A percentile compares a stretch with the other conserved stretches of the same genome.
These are phyloP conservation scores for Curvularia eragrostidis DNA, from an alignment of 2,329 filamentous ascomycete genomes.

Conservation along the genomic window DNA sequence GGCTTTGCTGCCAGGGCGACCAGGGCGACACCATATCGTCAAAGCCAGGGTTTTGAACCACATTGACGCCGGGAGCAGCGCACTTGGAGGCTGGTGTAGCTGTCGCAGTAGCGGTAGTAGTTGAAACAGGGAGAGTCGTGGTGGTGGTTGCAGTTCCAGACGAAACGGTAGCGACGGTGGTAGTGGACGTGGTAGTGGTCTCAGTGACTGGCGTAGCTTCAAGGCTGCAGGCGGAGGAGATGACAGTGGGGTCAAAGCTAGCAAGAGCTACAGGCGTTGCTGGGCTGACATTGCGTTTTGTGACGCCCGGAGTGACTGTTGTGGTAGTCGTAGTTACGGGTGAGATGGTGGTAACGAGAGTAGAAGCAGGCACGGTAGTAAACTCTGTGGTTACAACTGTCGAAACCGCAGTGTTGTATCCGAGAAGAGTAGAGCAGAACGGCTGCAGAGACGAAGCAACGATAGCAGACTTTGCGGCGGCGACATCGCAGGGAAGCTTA, in stretches of 20 bases:
- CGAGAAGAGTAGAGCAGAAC: not conserved
- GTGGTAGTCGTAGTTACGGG: not conserved
- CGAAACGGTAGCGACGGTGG: constrained; percentile 7
- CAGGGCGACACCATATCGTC: not conserved
- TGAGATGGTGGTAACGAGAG: not conserved
- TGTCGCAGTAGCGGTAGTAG: not conserved
- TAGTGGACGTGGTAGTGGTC: not conserved
- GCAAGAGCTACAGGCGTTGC: not conserved
- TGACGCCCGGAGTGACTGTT: not conserved
- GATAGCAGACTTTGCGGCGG: not conserved
- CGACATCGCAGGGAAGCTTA: not conserved
- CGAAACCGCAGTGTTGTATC: not conserved
- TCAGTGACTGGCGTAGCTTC: not conserved
- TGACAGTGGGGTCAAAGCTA: not conserved
- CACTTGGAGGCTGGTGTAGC: not conserved
- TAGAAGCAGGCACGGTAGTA: not conserved
- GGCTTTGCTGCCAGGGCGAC: too few relatives aligned
- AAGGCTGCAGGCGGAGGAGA: not conserved
- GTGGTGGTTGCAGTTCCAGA: constrained; percentile 7
- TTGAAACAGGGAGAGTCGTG: not conserved
- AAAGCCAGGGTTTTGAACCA: not conserved
- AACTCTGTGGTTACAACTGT: not conserved
- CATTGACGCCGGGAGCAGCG: not conserved
- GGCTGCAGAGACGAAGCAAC: constrained; percentile 4
- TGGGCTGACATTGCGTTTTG: not conserved